These are phyloP conservation scores for Lachancea quebecensis DNA, from an alignment of 805 yeast species.

Conservation along the genomic window DNA sequence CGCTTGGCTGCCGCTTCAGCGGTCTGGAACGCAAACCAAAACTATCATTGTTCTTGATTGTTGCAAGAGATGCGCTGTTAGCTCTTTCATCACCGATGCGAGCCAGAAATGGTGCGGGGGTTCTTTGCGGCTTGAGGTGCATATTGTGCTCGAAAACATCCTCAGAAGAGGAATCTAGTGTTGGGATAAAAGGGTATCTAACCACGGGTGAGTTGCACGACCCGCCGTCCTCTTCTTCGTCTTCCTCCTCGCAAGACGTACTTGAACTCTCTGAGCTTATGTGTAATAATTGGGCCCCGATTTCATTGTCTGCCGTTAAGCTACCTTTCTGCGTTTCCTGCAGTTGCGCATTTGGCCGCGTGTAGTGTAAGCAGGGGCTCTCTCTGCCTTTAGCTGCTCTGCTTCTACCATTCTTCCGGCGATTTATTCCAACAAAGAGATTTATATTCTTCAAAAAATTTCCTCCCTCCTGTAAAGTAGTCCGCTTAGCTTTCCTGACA, in stretches of 20 bases:
- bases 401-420: constrained; percentile 4
- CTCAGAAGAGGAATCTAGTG: not conserved
- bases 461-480: constrained; percentile 19
- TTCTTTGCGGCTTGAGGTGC: too few species aligned
- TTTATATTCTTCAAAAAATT: constrained; percentile 21
- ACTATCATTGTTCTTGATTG: not conserved
- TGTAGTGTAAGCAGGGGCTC: not conserved
- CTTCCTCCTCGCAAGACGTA: constrained; percentile 2
- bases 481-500: constrained; percentile 2
- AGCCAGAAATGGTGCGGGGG: not conserved
- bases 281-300: constrained; percentile 1
- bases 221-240: not conserved
- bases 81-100: not conserved
- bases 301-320: not conserved
- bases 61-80: not conserved
- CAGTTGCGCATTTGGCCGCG: not conserved
- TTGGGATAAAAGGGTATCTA: not conserved
- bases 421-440: constrained; percentile 15
- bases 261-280: constrained; percentile 4
- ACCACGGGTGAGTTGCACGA: constrained; percentile 7
- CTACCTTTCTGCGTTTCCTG: not conserved
- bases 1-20: constrained; percentile 1
- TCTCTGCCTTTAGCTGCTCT: not conserved
- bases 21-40: not conserved
- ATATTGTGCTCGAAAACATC: too few species aligned